phyloP scores from a whole-genome alignment of 2,329 filamentous ascomycete genomes.

The Xylariaceae sp. region DNA sequence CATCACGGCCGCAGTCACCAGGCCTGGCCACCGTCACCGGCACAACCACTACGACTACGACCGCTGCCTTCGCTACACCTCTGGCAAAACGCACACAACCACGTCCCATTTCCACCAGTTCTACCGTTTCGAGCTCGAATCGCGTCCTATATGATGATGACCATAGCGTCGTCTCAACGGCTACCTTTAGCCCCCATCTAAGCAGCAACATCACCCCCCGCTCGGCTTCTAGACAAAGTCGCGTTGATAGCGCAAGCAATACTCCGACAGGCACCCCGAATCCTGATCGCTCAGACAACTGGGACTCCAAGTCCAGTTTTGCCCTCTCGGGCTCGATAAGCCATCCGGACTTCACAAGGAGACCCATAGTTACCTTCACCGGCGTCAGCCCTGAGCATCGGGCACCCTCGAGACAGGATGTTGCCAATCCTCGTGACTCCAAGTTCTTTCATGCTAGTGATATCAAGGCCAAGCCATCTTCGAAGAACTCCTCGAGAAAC shows the following conservation, averaged over 20 bases:
- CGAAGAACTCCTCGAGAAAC: conserved; percentile 37
- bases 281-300: conserved; percentile 39
- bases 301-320: conserved; percentile 37
- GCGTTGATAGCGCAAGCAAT: conserved; percentile 61
- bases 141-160: conserved; percentile 45
- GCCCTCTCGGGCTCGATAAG: conserved; percentile 32
- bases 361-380: conserved; percentile 37
- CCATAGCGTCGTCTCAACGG: conserved; percentile 32
- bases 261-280: conserved; percentile 61
- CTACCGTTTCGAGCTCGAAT: conserved; percentile 21
- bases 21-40: conserved; percentile 11
- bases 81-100: conserved; percentile 32
- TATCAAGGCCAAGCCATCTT: conserved; percentile 43
- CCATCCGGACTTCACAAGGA: conserved; percentile 29
- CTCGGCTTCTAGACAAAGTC: conserved; percentile 65
- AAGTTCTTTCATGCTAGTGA: conserved; percentile 95
- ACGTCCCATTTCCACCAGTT: conserved; percentile 27
- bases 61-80: conserved; percentile 36
- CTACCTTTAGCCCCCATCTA: conserved; percentile 51
- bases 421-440: conserved; percentile 37
- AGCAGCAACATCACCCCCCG: conserved; percentile 71
- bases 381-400: conserved; percentile 34
- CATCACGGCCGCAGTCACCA: conserved; percentile 24
- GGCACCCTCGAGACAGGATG: conserved; percentile 27
- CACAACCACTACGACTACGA: conserved; percentile 14